Percentiles rank a stretch among this genome's conserved stretches.
Conservation (phyloP, 805 yeast genomes). For the Kluyveromyces aestuarii region DNA sequence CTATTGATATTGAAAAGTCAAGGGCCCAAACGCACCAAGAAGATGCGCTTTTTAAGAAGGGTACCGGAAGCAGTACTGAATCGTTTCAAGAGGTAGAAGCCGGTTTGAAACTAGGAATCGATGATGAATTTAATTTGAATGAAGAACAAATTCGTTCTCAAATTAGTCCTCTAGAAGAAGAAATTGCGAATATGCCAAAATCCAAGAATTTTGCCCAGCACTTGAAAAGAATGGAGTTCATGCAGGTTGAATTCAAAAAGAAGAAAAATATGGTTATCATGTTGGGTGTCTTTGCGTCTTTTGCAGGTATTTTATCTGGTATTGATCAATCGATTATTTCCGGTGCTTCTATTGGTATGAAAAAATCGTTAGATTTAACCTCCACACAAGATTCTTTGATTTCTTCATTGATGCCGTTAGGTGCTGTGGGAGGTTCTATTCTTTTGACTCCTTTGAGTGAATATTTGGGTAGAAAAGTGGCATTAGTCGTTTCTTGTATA, state of each 20-base stretch:
- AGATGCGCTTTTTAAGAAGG: neutral
- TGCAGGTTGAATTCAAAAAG: constrained; percentile 33
- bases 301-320: constrained; percentile 59
- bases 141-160: neutral
- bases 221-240: neutral
- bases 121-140: neutral
- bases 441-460: constrained; percentile 51
- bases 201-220: neutral
- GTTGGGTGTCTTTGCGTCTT: constrained; percentile 49
- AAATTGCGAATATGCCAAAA: neutral
- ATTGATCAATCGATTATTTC: constrained; percentile 59
- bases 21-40: neutral
- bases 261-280: constrained; percentile 38
- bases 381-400: constrained; percentile 42
- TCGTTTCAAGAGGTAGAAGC: neutral
- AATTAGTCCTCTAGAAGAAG: neutral
- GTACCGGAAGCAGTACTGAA: neutral
- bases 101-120: neutral
- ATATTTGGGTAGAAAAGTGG: constrained; percentile 43
- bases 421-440: constrained; percentile 57
- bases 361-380: constrained; percentile 32
- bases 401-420: constrained; percentile 56
- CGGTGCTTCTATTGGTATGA: constrained; percentile 51
- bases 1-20: no score
- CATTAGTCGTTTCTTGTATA: constrained; percentile 48